These are phyloP conservation scores for Datisca glomerata DNA, from an alignment of 306 rosid species.

Conservation along the genomic window DNA sequence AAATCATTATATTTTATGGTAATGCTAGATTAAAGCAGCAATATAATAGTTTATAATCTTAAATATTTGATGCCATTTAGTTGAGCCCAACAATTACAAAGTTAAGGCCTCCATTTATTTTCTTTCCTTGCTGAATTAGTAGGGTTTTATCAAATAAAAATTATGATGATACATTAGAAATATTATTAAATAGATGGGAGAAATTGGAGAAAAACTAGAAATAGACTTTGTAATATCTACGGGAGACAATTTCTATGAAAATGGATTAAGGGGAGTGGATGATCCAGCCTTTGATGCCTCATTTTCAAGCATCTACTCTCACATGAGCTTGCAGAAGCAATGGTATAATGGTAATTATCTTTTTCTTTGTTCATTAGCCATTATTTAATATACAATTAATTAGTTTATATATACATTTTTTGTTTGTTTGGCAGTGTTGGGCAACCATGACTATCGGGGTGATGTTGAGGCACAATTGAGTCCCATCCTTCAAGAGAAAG, in stretches of 20 bases:
- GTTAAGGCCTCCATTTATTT: too few relatives aligned
- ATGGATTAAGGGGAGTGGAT: conserved; percentile 30
- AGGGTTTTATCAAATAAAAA: too few relatives aligned
- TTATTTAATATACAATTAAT: too few relatives aligned
- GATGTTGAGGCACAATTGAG: conserved; percentile 61
- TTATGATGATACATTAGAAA: too few relatives aligned
- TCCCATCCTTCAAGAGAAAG: conserved; percentile 29
- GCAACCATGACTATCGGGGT: conserved; percentile 90
- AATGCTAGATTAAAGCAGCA: too few relatives aligned
- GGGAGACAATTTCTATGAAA: conserved; percentile 47
- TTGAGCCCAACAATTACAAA: too few relatives aligned
- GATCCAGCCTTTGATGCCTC: conserved; percentile 44
- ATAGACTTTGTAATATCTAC: conserved; percentile 55
- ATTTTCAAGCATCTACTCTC: conserved; percentile 49
- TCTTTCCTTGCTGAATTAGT: too few relatives aligned
- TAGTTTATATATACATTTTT: too few relatives aligned
- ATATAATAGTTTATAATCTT: too few relatives aligned
- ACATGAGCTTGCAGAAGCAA: conserved; percentile 43
- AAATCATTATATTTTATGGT: too few relatives aligned
- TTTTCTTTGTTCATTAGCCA: too few relatives aligned
- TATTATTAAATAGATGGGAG: conserved; percentile 61
- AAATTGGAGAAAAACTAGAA: conserved; percentile 35
- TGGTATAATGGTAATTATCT: conserved; percentile 55
- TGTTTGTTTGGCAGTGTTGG: conserved; percentile 80
- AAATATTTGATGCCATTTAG: too few relatives aligned